Percentiles rank a stretch among this genome's conserved stretches.
These are phyloP conservation scores for Fusarium devonianum DNA, from an alignment of 2,329 filamentous ascomycete genomes.

Conservation along the genomic window DNA sequence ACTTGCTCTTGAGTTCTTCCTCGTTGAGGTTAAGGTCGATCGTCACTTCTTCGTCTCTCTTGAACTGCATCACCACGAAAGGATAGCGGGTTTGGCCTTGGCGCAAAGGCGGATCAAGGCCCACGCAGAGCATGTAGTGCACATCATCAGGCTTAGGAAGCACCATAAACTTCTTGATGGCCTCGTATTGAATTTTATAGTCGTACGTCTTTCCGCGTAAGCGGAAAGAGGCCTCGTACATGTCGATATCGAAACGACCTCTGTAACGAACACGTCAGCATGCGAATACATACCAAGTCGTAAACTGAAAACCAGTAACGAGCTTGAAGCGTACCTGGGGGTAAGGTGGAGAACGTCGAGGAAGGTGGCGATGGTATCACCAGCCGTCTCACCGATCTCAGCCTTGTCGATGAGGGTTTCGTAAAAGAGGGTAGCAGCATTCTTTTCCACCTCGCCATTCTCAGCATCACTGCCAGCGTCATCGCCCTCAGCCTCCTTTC, in stretches of 20 bases:
- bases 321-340: slow-evolving; percentile 67
- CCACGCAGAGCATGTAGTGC: slow-evolving; percentile 93
- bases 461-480: slow-evolving; percentile 69
- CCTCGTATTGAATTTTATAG: slow-evolving; percentile 99
- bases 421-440: slow-evolving; percentile 96
- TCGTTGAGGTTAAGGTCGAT: slow-evolving; percentile 97
- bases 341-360: slow-evolving; percentile 96
- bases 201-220: slow-evolving; percentile 99
- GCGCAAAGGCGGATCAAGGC: slow-evolving; percentile 90
- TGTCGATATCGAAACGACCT: slow-evolving; percentile 99
- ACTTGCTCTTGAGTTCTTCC: slow-evolving; percentile 81
- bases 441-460: slow-evolving; percentile 74
- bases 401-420: slow-evolving; percentile 98
- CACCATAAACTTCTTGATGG: slow-evolving; percentile 98
- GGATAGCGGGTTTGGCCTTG: slow-evolving; percentile 98
- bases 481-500: slow-evolving; percentile 72
- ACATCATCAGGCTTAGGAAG: slow-evolving; percentile 98
- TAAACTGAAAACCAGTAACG: not conserved
- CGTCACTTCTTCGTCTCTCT: slow-evolving; percentile 95
- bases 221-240: slow-evolving; percentile 98
- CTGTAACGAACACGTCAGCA: slow-evolving; percentile 53
- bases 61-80: slow-evolving; percentile 99
- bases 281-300: not conserved
- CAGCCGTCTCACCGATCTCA: slow-evolving; percentile 98
- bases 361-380: slow-evolving; percentile 97